These are phyloP conservation scores for Lasiodiplodia theobromae DNA, from an alignment of 2,329 filamentous ascomycete genomes.

Conservation along the genomic window DNA sequence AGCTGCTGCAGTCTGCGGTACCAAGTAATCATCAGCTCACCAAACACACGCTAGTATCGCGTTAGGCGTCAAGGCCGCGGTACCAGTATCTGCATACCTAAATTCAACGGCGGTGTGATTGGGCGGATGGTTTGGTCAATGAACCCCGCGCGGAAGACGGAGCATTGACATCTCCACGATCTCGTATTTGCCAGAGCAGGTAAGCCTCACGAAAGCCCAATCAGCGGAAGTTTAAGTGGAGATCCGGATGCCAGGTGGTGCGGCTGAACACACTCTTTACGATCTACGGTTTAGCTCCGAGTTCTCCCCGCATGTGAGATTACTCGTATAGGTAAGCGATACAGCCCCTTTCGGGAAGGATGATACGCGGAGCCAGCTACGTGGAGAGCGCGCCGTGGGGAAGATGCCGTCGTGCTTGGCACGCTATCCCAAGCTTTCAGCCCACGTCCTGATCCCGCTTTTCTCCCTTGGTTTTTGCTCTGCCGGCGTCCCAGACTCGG, in stretches of 20 bases:
- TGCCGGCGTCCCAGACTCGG: background rate
- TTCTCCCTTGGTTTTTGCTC: too few species aligned
- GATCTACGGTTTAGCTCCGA: background rate
- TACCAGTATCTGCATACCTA: background rate
- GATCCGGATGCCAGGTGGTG: background rate
- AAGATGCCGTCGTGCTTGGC: constrained; percentile 4
- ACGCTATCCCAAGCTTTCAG: background rate
- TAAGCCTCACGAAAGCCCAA: background rate
- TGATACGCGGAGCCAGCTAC: background rate
- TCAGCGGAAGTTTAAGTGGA: background rate
- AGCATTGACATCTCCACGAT: background rate
- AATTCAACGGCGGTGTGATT: background rate
- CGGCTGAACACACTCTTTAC: background rate
- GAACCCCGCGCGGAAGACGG: background rate
- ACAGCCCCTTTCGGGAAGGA: background rate
- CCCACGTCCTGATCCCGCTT: background rate
- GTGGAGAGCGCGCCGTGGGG: background rate
- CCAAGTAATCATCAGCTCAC: background rate
- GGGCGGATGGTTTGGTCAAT: background rate
- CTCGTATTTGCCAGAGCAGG: background rate
- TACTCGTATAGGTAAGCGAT: background rate
- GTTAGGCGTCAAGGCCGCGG: too few species aligned
- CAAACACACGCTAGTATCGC: background rate
- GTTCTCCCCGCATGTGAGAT: background rate
- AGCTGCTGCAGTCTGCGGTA: background rate